phyloP scores from a whole-genome alignment of 169 alveolate genomes.

The Theileria parva region DNA sequence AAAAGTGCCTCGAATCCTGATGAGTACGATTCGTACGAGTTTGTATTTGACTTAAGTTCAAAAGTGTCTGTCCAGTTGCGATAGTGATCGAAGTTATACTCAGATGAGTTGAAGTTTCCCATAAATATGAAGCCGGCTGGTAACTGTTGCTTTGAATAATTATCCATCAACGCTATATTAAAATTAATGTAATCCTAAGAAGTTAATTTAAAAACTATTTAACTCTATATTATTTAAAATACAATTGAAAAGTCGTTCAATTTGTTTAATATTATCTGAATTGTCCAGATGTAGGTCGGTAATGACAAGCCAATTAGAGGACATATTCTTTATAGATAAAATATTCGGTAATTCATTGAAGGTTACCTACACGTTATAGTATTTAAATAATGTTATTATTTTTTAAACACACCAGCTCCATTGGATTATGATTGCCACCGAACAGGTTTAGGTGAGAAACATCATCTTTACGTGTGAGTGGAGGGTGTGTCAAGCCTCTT shows the following conservation, averaged over 20 bases:
- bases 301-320: conserved; percentile 48
- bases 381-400: not conserved
- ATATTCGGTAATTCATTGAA: conserved; percentile 1
- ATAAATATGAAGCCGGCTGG: conserved; percentile 73
- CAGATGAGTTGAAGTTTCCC: conserved; percentile 72
- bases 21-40: conserved; percentile 13
- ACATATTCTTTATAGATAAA: conserved; percentile 17
- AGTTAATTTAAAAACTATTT: not conserved
- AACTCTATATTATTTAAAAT: not conserved
- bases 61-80: conserved; percentile 22
- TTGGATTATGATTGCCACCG: conserved; percentile 26
- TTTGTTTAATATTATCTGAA: conserved; percentile 1
- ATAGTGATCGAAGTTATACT: conserved; percentile 23
- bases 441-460: conserved; percentile 37
- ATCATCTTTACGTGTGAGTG: conserved; percentile 29
- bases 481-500: conserved; percentile 73
- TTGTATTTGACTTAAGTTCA: not conserved
- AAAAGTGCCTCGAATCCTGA: conserved; percentile 46
- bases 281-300: conserved; percentile 50
- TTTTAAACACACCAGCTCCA: conserved; percentile 12
- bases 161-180: conserved; percentile 45
- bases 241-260: conserved; percentile 48
- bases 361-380: conserved; percentile 10
- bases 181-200: not conserved
- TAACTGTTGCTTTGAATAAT: conserved; percentile 52